Percentiles rank a stretch among this genome's conserved stretches.
Evolutionary conservation across 73 alveolate genomes (phyloP).

Genomic region (Symbiodinium natans): DNA sequence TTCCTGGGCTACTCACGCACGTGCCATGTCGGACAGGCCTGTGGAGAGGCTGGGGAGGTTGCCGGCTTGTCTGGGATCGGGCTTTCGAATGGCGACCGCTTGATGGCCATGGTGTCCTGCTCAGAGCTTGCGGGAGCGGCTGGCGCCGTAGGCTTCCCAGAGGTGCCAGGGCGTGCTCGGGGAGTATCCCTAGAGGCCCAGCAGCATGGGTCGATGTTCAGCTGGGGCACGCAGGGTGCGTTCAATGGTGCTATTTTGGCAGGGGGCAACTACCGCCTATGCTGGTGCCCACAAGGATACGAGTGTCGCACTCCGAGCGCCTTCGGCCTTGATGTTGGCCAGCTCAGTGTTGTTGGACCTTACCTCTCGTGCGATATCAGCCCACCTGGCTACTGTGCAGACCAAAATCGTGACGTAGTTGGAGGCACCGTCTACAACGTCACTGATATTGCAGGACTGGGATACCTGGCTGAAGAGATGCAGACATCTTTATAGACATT

Average conservation of each 20-base stretch:
- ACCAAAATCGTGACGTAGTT: neutral
- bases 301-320: slow-evolving; percentile 9
- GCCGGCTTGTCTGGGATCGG: neutral
- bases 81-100: slow-evolving; percentile 5
- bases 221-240: slow-evolving; percentile 7
- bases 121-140: neutral
- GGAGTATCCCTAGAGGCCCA: neutral
- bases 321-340: neutral
- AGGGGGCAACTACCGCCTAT: neutral
- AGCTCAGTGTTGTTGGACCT: neutral
- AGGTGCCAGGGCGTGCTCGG: neutral
- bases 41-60: slow-evolving; percentile 13
- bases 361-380: neutral
- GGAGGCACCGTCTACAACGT: slow-evolving; percentile 3
- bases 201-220: slow-evolving; percentile 15
- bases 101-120: slow-evolving; percentile 3
- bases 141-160: neutral
- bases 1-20: neutral
- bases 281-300: neutral
- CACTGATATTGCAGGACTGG: neutral
- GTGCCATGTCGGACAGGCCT: slow-evolving; percentile 16
- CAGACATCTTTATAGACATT: no score
- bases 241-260: neutral
- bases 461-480: neutral
- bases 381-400: neutral